Conservation (phyloP, 805 yeast species). For the Dipodascopsis tothii region DNA sequence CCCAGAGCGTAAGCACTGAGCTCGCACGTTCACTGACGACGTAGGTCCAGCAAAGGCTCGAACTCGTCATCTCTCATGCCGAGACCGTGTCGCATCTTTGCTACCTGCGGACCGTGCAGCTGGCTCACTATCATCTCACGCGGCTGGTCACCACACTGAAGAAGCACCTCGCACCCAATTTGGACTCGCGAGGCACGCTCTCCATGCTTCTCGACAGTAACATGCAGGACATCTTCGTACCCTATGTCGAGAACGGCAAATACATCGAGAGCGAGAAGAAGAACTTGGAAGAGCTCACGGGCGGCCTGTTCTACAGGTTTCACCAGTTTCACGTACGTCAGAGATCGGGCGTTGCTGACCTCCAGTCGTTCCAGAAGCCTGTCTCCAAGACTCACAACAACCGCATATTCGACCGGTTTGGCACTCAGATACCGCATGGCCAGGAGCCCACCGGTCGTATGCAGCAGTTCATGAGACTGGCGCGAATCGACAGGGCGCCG, state of each 20-base stretch:
- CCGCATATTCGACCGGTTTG: neutral
- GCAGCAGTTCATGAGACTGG: neutral
- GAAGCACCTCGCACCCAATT: constrained; percentile 41
- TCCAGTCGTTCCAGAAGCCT: too few relatives aligned
- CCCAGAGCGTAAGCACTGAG: constrained; percentile 55
- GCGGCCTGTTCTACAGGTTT: constrained; percentile 38
- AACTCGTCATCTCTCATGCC: constrained; percentile 54
- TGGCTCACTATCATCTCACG: constrained; percentile 52
- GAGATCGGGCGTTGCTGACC: neutral
- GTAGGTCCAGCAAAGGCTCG: constrained; percentile 36
- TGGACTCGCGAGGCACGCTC: constrained; percentile 38
- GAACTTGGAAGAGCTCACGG: constrained; percentile 49
- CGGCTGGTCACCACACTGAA: constrained; percentile 59
- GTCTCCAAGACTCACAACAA: neutral
- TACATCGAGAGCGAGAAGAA: constrained; percentile 69
- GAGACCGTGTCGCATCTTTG: constrained; percentile 58
- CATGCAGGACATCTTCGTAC: constrained; percentile 63
- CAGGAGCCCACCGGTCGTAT: neutral
- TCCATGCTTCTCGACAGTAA: constrained; percentile 56
- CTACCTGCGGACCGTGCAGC: constrained; percentile 66
- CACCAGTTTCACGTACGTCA: constrained; percentile 24
- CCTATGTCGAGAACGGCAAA: constrained; percentile 55
- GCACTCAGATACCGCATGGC: neutral
- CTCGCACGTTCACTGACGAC: neutral
- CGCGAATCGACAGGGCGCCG: neutral